A percentile compares a stretch with the other conserved stretches of the same genome.
phyloP scores from a whole-genome alignment of 306 rosid genomes.

The Arachis stenosperma region DNA sequence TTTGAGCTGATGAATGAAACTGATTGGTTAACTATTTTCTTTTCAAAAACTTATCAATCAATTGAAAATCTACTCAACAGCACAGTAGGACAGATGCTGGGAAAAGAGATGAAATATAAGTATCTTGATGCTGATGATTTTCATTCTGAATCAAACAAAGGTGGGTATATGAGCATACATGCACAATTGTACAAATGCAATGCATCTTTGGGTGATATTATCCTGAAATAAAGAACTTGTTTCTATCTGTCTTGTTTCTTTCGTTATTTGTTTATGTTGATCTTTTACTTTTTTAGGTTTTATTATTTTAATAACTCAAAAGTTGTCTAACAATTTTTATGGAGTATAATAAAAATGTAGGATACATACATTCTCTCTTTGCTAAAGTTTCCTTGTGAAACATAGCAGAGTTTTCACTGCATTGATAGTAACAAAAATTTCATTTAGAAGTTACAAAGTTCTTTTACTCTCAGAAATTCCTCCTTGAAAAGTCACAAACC shows the following conservation, averaged over 20 bases:
- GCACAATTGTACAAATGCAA: conserved; percentile 5
- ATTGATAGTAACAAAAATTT: no score
- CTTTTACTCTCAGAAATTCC: no score
- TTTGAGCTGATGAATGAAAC: not conserved
- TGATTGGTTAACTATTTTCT: not conserved
- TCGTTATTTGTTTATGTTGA: not conserved
- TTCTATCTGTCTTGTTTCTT: not conserved
- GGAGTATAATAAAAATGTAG: no score
- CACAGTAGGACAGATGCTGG: conserved; percentile 75
- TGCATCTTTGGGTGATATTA: conserved; percentile 18
- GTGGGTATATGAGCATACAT: conserved; percentile 35
- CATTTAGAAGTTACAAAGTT: no score
- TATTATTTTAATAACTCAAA: no score
- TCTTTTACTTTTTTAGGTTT: not conserved
- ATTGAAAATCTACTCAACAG: conserved; percentile 50
- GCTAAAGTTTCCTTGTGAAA: no score
- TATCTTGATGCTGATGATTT: conserved; percentile 91
- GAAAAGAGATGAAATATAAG: conserved; percentile 48
- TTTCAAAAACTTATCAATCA: not conserved
- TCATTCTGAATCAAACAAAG: conserved; percentile 80
- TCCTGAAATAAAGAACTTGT: not conserved
- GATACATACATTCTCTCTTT: no score
- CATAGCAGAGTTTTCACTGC: no score
- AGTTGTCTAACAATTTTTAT: no score
- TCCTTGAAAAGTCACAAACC: no score